A percentile compares a stretch with the other conserved stretches of the same genome.
Evolutionary conservation across 345 rosid genomes (phyloP).

Genomic region (Eucalyptus sideroxylon): DNA sequence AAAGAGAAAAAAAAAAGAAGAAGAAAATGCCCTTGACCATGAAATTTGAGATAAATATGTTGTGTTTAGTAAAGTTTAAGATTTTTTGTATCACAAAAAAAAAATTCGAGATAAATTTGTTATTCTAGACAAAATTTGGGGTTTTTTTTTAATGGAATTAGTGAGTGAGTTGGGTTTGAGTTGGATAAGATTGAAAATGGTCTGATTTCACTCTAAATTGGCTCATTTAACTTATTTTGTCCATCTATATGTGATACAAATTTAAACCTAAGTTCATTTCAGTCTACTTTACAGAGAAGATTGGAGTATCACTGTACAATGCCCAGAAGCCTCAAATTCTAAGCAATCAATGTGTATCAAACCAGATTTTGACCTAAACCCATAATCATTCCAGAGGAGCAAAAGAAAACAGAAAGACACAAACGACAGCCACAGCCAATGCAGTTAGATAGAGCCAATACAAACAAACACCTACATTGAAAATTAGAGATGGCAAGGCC

Average conservation of each 20-base stretch:
- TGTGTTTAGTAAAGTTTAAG: too few relatives aligned
- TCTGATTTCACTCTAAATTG: neutral
- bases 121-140: accelerated
- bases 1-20: too few relatives aligned
- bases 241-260: neutral
- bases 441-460: neutral
- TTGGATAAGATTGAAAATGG: neutral
- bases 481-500: neutral
- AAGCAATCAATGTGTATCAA: neutral
- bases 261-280: neutral
- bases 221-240: neutral
- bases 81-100: accelerated
- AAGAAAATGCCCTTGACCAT: accelerated
- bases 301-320: neutral
- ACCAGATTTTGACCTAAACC: neutral
- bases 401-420: neutral
- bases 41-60: too few relatives aligned
- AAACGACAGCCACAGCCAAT: neutral
- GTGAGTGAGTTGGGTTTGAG: neutral
- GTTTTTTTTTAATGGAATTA: too few relatives aligned
- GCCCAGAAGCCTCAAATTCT: neutral
- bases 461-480: neutral
- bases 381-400: neutral
- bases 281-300: neutral
- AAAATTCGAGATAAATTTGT: too few relatives aligned